Base-by-base conservation (phyloP, 2,329 filamentous ascomycete genomes). In the Penicillium carneum region DNA sequence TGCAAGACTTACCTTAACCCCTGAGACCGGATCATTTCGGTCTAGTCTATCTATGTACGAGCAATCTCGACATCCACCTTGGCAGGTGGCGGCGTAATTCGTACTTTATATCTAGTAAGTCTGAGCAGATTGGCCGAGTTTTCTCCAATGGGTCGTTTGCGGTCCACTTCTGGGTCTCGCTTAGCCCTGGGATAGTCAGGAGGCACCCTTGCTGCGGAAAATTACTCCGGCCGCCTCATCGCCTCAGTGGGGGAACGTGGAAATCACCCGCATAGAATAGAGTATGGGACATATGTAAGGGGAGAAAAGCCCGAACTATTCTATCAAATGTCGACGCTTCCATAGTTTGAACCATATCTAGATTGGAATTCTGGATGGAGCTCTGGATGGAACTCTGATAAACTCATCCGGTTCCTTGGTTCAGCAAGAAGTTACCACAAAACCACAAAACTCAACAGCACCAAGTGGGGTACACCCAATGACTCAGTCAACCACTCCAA, bases 191-290 rank as follows among this genome's bases (percentile, higher is more conserved):
- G 38, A 56, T 60, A 56, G 31, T 60, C 43, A 48, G 57, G 38
- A 56, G 51, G 26, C 36, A 34, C 57, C 57, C 57, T 60, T 56
- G 38, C 57, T 33, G 38, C 31, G 45, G 51, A 56, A 23, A 26
- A 23, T 20, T 45, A 34, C 34, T 46, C 43, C 31, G 29, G 9
- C 5, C 29, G 7, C 9, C 20, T 43, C 9, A 42, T 31, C 9
- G 36, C 42, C 43, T 49, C 34, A 34, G 39, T 16, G 49, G 39
- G 39, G 20, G 31, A 65, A 67, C 66, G 66, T 67, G 66, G 64
- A 54, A 47, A 55, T 61, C 36, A 38, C 59, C 18, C 34, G 55
- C 51, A 61, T 57, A 36, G 9, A n/a, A 61, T 57, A 36, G 9
- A n/a, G 16, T 36, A 26, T 49, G 36, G 18, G 31, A 36, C 14